Conservation (phyloP, 2,329 filamentous ascomycete genomes). For the Xylaria sp. region DNA sequence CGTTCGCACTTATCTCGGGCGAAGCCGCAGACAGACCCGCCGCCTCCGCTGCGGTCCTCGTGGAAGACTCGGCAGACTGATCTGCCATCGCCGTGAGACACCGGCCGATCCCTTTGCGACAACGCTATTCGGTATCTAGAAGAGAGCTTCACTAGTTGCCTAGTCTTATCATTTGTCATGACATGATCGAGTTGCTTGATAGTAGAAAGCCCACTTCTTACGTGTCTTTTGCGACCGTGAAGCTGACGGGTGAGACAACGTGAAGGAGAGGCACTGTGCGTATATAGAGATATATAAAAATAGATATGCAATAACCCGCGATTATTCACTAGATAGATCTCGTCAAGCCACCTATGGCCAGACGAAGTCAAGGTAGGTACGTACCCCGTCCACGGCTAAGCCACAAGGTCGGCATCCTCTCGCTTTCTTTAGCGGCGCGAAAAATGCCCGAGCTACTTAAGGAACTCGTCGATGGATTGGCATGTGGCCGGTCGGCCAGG, state of each 20-base stretch:
- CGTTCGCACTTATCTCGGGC: constrained; percentile 42
- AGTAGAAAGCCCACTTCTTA: not conserved
- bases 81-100: constrained; percentile 21
- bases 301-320: too few relatives aligned
- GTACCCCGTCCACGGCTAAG: too few relatives aligned
- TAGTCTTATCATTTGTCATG: not conserved
- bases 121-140: not conserved
- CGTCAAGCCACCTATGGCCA: too few relatives aligned
- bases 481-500: not conserved
- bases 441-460: constrained; percentile 29
- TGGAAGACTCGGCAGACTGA: constrained; percentile 13
- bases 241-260: not conserved
- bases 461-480: not conserved
- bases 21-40: constrained; percentile 24
- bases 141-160: not conserved
- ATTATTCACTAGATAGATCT: too few relatives aligned
- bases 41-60: not conserved
- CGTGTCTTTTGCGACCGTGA: not conserved
- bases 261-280: not conserved
- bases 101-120: not conserved
- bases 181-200: not conserved
- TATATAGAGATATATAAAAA: not conserved
- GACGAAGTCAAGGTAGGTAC: too few relatives aligned
- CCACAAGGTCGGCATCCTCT: constrained; percentile 11
- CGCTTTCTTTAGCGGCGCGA: constrained; percentile 24